Conservation (phyloP, 2,329 filamentous ascomycete species). For the Trichothecium sympodiale region DNA sequence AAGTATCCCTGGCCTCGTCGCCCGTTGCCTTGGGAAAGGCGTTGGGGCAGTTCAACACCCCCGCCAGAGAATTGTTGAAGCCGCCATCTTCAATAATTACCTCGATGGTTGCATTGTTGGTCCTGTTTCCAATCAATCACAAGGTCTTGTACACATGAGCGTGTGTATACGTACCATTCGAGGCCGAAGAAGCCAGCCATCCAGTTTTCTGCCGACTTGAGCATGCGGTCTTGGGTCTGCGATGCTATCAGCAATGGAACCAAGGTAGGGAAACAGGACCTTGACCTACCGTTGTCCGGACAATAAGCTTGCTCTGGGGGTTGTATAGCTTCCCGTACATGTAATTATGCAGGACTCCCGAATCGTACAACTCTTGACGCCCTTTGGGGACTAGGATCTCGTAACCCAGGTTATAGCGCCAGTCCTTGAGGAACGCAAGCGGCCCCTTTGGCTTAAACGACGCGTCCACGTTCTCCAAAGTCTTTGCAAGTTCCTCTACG, state of each 20-base stretch:
- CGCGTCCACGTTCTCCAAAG: constrained; percentile 41
- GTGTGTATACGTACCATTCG: constrained; percentile 38
- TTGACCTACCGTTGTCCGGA: constrained; percentile 48
- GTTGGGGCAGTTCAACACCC: constrained; percentile 57
- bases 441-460: constrained; percentile 45
- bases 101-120: constrained; percentile 60
- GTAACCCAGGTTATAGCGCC: constrained; percentile 57
- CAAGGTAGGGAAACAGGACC: not conserved
- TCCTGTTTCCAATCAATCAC: constrained; percentile 24
- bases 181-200: constrained; percentile 70
- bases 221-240: constrained; percentile 63
- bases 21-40: constrained; percentile 39
- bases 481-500: constrained; percentile 42
- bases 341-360: constrained; percentile 59
- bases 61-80: constrained; percentile 63
- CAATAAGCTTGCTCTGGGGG: constrained; percentile 60
- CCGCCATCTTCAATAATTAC: constrained; percentile 53
- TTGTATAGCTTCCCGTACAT: constrained; percentile 63
- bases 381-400: constrained; percentile 66
- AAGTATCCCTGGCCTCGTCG: constrained; percentile 42
- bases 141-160: constrained; percentile 1
- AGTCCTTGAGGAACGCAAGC: constrained; percentile 56
- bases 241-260: constrained; percentile 7
- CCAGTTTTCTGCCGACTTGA: constrained; percentile 68
- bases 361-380: constrained; percentile 62